phyloP scores from a whole-genome alignment of 179 eudicot species.

The Beta lomatogona region DNA sequence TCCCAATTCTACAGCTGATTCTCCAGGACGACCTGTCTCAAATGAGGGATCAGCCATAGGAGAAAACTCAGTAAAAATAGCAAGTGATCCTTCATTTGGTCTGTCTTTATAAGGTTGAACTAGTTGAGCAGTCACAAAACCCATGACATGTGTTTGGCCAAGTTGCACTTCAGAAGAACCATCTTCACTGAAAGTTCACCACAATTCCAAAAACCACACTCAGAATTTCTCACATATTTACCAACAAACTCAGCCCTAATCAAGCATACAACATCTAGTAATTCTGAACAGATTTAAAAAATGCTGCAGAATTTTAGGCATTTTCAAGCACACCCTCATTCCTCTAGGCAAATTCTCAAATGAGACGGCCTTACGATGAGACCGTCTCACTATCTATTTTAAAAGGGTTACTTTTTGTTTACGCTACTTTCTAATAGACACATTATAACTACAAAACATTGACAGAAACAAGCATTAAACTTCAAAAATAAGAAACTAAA shows the following conservation, averaged over 20 bases:
- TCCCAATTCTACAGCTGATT: constrained; percentile 78
- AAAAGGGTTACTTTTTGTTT: no score
- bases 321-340: no score
- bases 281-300: no score
- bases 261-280: no score
- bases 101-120: constrained; percentile 85
- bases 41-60: constrained; percentile 96
- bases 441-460: not conserved
- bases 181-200: constrained; percentile 63
- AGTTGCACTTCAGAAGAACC: constrained; percentile 92
- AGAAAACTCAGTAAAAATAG: constrained; percentile 81
- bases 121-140: constrained; percentile 71
- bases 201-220: not conserved
- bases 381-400: no score
- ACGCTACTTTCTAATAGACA: not conserved
- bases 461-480: not conserved
- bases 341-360: no score
- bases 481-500: no score
- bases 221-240: no score
- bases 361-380: no score
- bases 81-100: constrained; percentile 86
- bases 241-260: no score
- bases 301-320: no score
- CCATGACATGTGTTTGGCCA: constrained; percentile 89
- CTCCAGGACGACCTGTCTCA: constrained; percentile 85